Evolutionary conservation across 2,329 filamentous ascomycete species (phyloP).

Genomic region (Calonectria pseudoreteaudii): DNA sequence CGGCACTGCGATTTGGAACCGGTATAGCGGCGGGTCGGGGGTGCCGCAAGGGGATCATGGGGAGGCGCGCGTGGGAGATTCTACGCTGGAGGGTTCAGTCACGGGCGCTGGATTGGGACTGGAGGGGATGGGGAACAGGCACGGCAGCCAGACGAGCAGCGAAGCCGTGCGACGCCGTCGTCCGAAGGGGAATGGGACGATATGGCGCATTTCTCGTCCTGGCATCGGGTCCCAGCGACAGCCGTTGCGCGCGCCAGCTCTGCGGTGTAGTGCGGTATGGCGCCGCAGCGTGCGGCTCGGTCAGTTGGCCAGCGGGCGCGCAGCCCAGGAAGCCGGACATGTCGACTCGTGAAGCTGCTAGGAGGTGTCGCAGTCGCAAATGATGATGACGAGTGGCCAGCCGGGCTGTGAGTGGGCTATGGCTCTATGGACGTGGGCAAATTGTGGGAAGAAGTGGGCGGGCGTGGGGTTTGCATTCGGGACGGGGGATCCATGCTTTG

Average conservation of each 20-base stretch:
- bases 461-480: constrained; percentile 26
- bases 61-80: not conserved
- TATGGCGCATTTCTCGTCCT: constrained; percentile 1
- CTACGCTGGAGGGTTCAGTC: not conserved
- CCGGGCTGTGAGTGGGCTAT: constrained; percentile 36
- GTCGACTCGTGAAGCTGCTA: constrained; percentile 17
- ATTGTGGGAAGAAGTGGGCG: constrained; percentile 16
- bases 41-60: not conserved
- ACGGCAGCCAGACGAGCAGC: not conserved
- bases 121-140: not conserved
- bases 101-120: not conserved
- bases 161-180: constrained; percentile 9
- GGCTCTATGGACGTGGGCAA: constrained; percentile 35
- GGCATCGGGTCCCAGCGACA: constrained; percentile 1
- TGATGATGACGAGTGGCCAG: constrained; percentile 36
- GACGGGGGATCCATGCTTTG: constrained; percentile 6
- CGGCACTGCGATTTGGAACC: not conserved
- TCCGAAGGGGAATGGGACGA: constrained; percentile 20
- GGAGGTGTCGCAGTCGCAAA: not conserved
- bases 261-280: not conserved
- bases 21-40: constrained; percentile 7
- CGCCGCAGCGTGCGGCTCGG: not conserved
- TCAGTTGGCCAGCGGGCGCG: not conserved
- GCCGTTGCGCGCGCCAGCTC: not conserved
- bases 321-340: not conserved